Percentiles rank a stretch among this genome's conserved stretches.
Conservation (phyloP, 2,329 filamentous ascomycete genomes). For the Claviceps spartinae region DNA sequence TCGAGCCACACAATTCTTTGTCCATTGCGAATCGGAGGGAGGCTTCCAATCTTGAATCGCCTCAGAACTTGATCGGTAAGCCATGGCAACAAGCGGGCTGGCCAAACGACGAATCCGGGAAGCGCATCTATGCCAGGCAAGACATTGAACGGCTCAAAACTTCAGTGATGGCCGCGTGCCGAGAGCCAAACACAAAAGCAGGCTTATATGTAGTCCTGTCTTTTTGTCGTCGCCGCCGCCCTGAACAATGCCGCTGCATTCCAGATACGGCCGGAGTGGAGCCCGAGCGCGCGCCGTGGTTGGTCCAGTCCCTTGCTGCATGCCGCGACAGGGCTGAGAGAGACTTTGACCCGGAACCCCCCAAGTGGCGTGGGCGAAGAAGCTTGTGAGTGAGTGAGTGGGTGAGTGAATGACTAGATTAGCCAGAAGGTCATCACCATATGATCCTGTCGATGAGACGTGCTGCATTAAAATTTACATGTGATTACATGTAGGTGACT, state of each 20-base stretch:
- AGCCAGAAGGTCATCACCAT: too few relatives aligned
- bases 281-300: neutral
- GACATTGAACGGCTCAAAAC: neutral
- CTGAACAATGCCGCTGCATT: conserved; percentile 7
- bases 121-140: neutral
- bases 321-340: conserved; percentile 8
- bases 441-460: too few relatives aligned
- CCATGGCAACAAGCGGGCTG: neutral
- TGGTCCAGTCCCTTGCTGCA: conserved; percentile 5
- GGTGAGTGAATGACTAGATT: too few relatives aligned
- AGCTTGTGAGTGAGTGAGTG: too few relatives aligned
- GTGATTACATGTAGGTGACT: too few relatives aligned
- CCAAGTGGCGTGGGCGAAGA: too few relatives aligned
- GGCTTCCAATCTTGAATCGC: neutral
- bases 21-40: neutral
- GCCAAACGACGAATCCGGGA: neutral
- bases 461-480: too few relatives aligned
- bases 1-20: conserved; percentile 1
- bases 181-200: too few relatives aligned
- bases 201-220: too few relatives aligned
- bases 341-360: neutral
- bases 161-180: neutral
- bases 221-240: neutral
- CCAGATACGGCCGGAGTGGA: conserved; percentile 4
- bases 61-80: neutral